Evolutionary conservation across 495 filamentous ascomycete species (phyloP).

Genomic region (Penicillium cataractarum): DNA sequence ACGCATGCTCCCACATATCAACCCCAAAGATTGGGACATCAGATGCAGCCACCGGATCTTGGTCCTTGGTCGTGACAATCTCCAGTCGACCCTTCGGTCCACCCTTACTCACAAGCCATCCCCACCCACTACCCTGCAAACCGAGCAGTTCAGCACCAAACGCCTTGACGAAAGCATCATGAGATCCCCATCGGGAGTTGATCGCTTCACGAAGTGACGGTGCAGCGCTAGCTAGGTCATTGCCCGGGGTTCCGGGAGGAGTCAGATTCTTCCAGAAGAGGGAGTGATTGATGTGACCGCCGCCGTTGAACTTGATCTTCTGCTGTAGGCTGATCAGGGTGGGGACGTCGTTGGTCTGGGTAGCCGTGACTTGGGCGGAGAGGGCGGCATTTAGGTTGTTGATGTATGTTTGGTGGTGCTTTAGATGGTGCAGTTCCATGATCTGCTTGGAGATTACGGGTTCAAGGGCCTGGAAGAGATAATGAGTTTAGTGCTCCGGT

Average conservation of each 20-base stretch:
- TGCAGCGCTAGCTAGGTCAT: conserved; percentile 61
- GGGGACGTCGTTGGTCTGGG: conserved; percentile 48
- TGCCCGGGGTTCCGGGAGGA: conserved; percentile 63
- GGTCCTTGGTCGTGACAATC: conserved; percentile 80
- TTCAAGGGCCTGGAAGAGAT: conserved; percentile 69
- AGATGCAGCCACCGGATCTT: conserved; percentile 82
- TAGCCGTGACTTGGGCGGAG: conserved; percentile 53
- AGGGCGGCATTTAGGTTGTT: conserved; percentile 61
- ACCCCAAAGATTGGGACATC: conserved; percentile 83
- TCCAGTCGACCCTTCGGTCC: conserved; percentile 64
- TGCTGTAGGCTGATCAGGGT: conserved; percentile 76
- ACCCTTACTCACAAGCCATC: conserved; percentile 80
- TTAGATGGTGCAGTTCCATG: conserved; percentile 83
- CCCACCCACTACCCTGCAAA: conserved; percentile 93
- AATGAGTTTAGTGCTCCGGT: conserved; percentile 3
- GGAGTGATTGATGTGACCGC: conserved; percentile 90
- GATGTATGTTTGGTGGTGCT: conserved; percentile 70
- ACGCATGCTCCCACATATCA: conserved; percentile 97
- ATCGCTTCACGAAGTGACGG: conserved; percentile 63
- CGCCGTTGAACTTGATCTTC: conserved; percentile 92
- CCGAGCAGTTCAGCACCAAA: conserved; percentile 75
- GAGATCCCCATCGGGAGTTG: conserved; percentile 68
- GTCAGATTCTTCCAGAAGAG: conserved; percentile 92
- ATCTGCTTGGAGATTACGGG: conserved; percentile 92
- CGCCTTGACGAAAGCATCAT: conserved; percentile 67